Evolutionary conservation across 805 yeast species (phyloP), one percentile per base, ranked within the genome.

Genomic region (Yarrowia osloensis): DNA sequence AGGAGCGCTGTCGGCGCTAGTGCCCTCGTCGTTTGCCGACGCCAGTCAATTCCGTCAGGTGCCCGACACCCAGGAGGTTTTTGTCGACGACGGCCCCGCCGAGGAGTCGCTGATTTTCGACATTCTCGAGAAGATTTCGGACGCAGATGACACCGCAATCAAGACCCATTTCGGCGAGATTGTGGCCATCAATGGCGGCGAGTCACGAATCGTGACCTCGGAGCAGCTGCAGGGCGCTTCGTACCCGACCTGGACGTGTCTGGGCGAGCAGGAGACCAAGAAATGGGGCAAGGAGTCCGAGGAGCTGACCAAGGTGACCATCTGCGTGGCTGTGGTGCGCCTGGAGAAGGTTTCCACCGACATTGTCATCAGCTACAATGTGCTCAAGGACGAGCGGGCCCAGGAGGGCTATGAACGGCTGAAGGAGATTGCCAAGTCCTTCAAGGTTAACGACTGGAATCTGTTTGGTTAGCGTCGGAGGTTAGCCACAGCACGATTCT

Each of bases 61-160:
- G 3, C 98, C 99, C 0, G 98, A 95, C 73, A 87, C 92, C 0
- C 98, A 95, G 75, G 99, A 94, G 75, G 97, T 94, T 28, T 95
- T 84, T 75, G 85, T 93, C 3, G 74, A 75, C 4, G 70, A 70
- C 12, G 72, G 70, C 19, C 59, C 67, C 9, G 67, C 70, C 26
- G 78, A 78, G 37, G 76, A 76, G 52, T 73, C 79, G 13, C 70
- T 77, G 15, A 77, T 81, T 9, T 69, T 81, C 49, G 84, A 81
- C 65, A 71, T 81, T 8, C 71, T 79, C 46, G 84, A 78, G 74
- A 49, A 79, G 72, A 74, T 80, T 70, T 57, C 71, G 69, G 62
- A 54, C 13, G 65, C 67, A 7, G 71, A 67, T 22, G 49, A 66
- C 19, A 66, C 49, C 9, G 74, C 75, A 8, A 68, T 71, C 11